Conservation (phyloP, 2,329 filamentous ascomycete genomes). For the Ilyonectria mors-panacis region DNA sequence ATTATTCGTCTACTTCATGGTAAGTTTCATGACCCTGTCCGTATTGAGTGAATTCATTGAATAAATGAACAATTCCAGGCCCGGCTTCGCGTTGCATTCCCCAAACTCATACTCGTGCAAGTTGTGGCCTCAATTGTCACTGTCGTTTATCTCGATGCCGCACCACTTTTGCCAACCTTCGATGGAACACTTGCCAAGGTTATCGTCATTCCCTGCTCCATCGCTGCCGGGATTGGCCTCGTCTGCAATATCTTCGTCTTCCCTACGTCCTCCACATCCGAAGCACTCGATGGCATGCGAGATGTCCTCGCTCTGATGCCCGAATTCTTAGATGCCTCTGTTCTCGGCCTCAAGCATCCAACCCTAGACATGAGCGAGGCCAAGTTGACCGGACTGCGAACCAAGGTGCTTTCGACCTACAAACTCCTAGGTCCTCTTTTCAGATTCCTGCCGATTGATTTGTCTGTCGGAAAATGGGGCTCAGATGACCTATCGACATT, state of each 20-base stretch:
- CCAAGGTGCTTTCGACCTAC: too few species aligned
- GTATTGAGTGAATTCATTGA: background rate
- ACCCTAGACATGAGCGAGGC: too few species aligned
- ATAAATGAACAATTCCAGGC: constrained; percentile 38
- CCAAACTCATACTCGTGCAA: constrained; percentile 61
- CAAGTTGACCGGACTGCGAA: too few species aligned
- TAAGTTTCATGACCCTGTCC: background rate
- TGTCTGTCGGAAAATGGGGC: too few species aligned
- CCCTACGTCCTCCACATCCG: constrained; percentile 63
- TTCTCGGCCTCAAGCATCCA: too few species aligned
- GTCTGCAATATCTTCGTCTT: constrained; percentile 62
- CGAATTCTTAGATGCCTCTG: too few species aligned
- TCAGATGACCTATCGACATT: too few species aligned
- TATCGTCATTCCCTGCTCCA: constrained; percentile 54
- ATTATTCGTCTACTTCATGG: background rate
- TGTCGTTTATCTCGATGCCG: constrained; percentile 61
- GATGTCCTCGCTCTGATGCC: too few species aligned
- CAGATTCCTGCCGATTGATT: too few species aligned
- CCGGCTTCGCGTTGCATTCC: constrained; percentile 60
- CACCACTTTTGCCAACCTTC: constrained; percentile 59
- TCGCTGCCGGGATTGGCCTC: constrained; percentile 61
- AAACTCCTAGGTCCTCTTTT: too few species aligned
- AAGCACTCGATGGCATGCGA: constrained; percentile 50
- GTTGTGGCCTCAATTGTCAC: constrained; percentile 63
- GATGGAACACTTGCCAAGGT: constrained; percentile 51